Base-by-base conservation (phyloP, 441 rosid genomes). In the Erodium chrysanthum region DNA sequence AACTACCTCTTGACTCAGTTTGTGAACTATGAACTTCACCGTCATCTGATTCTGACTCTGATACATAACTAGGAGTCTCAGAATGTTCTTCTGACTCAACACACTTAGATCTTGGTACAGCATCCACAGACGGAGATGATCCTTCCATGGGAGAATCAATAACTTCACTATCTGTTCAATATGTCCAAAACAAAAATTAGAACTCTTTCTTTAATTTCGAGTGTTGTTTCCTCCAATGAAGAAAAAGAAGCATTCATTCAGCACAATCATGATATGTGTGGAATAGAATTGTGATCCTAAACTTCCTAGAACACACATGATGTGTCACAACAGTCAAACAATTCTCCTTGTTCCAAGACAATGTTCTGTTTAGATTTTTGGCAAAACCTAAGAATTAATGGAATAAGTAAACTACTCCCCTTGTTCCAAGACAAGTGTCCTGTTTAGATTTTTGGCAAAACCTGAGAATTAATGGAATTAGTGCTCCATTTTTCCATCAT, bases 161-260 rank as follows among this genome's bases (percentile, higher is more conserved):
- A 18, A 82, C 77, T 76, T 91, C 94, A 63, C 83, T 84, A 60
- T 85, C 92, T 78, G 84, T 52, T 54, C 58, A 73, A 66, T 60
- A 73, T 67, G 50, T 25, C 54, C 65, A 54, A 70, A 65, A 22
- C 52, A 66, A 37, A 27, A 59, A 70, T 59, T 42, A 42, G 1
- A 42, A 42, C 40, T 33, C 9, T 40, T 40, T 42, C 48, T 42
- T 42, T 42, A 42, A 42, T 42, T 42, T 42, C 11, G n/a, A 10
- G n/a, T 42, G 48, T 9, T 42, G 48, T 42, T 42, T 2, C 48
- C n/a, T 42, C n/a, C 11, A 42, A 42, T 42, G 48, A 42, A 42
- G 48, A 42, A 42, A 42, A 33, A 33, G 48, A 42, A 37, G 11
- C 48, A 42, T 42, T 42, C 15, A 44, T 44, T 12, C 52, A 44